Evolutionary conservation across 129 eudicot genomes (phyloP), one percentile per base, ranked within the genome.

Genomic region (Flaveria trinervia): DNA sequence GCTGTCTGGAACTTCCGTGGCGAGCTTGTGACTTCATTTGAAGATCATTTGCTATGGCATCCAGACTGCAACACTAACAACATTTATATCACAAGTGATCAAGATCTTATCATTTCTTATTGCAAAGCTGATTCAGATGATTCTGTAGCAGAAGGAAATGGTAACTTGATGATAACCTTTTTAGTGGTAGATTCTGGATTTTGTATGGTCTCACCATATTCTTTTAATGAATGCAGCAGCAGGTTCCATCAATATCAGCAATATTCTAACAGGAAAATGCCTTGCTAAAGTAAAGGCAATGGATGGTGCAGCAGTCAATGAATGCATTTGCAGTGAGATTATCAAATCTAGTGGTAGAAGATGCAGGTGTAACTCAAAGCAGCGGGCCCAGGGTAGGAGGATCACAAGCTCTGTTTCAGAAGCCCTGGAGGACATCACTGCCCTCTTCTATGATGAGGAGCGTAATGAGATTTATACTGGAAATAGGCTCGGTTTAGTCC

Each of bases 391-490:
- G 66, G 88, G 87, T 72, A 56, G 83, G 71, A 78, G 88, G 71
- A 85, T 87, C 18, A 82, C 84, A 54, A 91, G 90, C 86, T 82
- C 88, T 1, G 92, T 89, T 28, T 80, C 96, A 33, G 96, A 91
- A 77, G 98, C 98, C 20, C 73, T 91, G 49, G 97, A 94, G 67
- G 97, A 94, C 80, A 94, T 89, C n/a, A 93, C 98, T 5, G 98
- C 98, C 6, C 96, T 94, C 23, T 94, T 89, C 74, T 94, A 94
- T 9, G 93, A 94, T 52, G 98, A 94, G 87, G 97, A 91, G 48
- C 96, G 98, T 10, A 91, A 94, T 10, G 98, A 94, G 83, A 94
- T 94, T 39, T 94, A 91, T 75, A 94, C 98, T 4, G 98, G 98
- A 26, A 91, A 94, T 60, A 87, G 87, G 82, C 89, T 85, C 17